Evolutionary conservation across 106 monocot species (phyloP), one percentile per base, ranked within the genome.

Genomic region (Allium cepa): DNA sequence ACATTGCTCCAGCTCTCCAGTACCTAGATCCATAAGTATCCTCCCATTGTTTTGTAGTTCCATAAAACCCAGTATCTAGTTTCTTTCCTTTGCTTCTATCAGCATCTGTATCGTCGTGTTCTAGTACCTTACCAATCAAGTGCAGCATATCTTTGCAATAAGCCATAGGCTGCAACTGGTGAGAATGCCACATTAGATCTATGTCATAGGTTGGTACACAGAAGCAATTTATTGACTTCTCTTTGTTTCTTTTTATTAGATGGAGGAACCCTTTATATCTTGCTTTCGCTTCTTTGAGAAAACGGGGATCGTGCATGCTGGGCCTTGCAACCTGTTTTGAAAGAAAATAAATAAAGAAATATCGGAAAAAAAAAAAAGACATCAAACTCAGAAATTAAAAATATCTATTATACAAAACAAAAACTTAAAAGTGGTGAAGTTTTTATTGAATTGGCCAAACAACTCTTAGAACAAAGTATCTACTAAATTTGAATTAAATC

Each of bases 171-270:
- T 86, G 86, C 50, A 97, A 50, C 59, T 97, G 96, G 70, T 97
- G 96, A 73, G 96, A 81, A 75, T 97, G 96, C 96, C 96, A 97
- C 14, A 97, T 86, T 22, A 97, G 77, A 71, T 97, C 96, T 53
- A 97, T 72, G 64, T 97, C 96, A 77, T 97, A 97, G 62, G 88
- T 87, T 56, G 96, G 96, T 17, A 97, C 96, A 55, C 84, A 80
- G 70, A 97, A 97, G 22, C 36, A 71, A 47, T 72, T 89, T 51
- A 74, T 50, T 46, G 79, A 80, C 59, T 59, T 81, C 53, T 97
- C 92, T 69, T 79, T 70, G 73, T 84, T 88, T 77, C 66, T 97
- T 69, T 81, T 86, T 77, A 92, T 88, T 18, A 97, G 64, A 77
- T 87, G 75, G 71, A 97, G 72, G 75, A 97, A 97, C 3, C 86